Evolutionary conservation across 306 rosid species (phyloP).

Genomic region (Cyclanthera cordifolia): DNA sequence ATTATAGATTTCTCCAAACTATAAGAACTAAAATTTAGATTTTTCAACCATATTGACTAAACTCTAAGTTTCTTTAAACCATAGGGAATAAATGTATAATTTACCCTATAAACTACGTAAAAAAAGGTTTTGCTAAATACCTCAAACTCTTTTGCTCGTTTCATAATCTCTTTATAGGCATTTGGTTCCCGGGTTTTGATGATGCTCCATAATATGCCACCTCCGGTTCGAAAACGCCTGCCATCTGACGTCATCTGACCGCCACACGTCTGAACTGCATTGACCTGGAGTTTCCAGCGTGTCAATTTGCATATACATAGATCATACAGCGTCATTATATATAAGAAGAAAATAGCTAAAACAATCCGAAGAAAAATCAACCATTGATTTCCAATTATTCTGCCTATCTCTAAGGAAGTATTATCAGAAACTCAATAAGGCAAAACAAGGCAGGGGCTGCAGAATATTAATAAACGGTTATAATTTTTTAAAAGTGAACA

Average conservation of each 20-base stretch:
- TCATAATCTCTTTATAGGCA: constrained; percentile 80
- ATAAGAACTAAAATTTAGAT: too few species aligned
- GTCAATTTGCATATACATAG: background rate
- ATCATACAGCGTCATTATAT: background rate
- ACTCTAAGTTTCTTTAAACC: too few species aligned
- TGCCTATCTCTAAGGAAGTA: background rate
- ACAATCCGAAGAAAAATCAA: background rate
- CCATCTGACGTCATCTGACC: constrained; percentile 52
- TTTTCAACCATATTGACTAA: too few species aligned
- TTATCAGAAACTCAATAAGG: background rate
- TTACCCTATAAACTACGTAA: too few species aligned
- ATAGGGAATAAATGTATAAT: too few species aligned
- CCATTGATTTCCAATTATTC: background rate
- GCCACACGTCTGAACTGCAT: constrained; percentile 73
- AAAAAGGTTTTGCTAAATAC: constrained; percentile 22
- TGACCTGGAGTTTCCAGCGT: constrained; percentile 42
- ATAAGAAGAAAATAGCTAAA: background rate
- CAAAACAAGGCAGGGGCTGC: background rate
- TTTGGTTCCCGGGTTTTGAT: constrained; percentile 74
- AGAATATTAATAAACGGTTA: too few species aligned
- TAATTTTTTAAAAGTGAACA: too few species aligned
- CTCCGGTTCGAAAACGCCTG: constrained; percentile 61
- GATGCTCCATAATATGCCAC: constrained; percentile 66
- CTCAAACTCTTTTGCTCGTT: constrained; percentile 74
- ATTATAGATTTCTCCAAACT: too few species aligned